Percentiles rank a stretch among this genome's conserved stretches.
These are phyloP conservation scores for Kodamaea arcana DNA, from an alignment of 1,139 yeast species.

Conservation along the genomic window DNA sequence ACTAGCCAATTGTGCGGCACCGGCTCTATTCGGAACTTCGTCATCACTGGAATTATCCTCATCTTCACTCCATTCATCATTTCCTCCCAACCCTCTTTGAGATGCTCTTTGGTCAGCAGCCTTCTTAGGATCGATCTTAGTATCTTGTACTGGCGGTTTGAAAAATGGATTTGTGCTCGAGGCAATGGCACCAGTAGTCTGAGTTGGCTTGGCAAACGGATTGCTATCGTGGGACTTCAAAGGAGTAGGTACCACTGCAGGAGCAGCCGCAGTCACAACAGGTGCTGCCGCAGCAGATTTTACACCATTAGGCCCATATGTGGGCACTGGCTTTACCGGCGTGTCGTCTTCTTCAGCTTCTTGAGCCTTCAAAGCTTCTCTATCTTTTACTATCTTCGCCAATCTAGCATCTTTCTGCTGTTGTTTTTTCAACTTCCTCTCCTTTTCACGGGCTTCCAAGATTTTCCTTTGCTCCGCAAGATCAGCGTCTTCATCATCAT, in stretches of 20 bases:
- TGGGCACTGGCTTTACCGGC: constrained; percentile 26
- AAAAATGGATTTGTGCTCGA: constrained; percentile 45
- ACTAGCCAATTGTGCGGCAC: constrained; percentile 62
- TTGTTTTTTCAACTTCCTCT: constrained; percentile 45
- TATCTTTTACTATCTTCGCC: constrained; percentile 58
- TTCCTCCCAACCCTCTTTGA: constrained; percentile 54
- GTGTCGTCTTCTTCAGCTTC: constrained; percentile 26
- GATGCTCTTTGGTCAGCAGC: constrained; percentile 62
- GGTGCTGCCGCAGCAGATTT: background rate
- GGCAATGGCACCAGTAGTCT: constrained; percentile 8
- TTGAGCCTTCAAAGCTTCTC: constrained; percentile 51
- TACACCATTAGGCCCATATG: constrained; percentile 23
- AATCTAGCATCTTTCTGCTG: constrained; percentile 56
- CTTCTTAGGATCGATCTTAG: constrained; percentile 46
- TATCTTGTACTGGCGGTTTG: constrained; percentile 35
- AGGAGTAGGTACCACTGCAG: background rate
- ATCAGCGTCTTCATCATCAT: constrained; percentile 46
- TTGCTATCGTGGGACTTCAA: constrained; percentile 26
- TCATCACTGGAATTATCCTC: constrained; percentile 53
- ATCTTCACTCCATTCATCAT: constrained; percentile 59
- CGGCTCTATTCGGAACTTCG: constrained; percentile 47
- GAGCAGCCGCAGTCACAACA: constrained; percentile 7
- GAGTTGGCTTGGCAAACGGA: constrained; percentile 32
- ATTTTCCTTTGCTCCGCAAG: constrained; percentile 46
- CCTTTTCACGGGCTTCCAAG: constrained; percentile 45